Conservation (phyloP, 2,329 filamentous ascomycete species). For the Geosmithia morbida region DNA sequence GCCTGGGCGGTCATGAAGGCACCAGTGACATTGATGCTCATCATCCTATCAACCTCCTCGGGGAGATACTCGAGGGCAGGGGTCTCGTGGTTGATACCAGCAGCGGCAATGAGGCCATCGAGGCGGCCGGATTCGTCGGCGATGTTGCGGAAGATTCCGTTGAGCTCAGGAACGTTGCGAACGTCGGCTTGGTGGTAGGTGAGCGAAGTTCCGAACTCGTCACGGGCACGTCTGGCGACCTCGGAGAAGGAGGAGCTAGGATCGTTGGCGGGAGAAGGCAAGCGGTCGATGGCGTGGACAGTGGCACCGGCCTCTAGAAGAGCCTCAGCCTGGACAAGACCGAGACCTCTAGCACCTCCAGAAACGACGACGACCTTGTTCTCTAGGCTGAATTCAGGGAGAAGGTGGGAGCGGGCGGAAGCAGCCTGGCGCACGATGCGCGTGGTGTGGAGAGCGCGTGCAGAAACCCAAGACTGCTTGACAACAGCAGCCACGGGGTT, state of each 20-base stretch:
- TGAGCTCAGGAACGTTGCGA: slow-evolving; percentile 52
- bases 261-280: slow-evolving; percentile 32
- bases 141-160: slow-evolving; percentile 54
- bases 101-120: slow-evolving; percentile 61
- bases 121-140: slow-evolving; percentile 55
- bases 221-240: slow-evolving; percentile 47
- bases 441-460: neutral
- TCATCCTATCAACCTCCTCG: slow-evolving; percentile 61
- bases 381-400: slow-evolving; percentile 64
- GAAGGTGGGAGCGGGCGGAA: slow-evolving; percentile 9
- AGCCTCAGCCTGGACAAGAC: slow-evolving; percentile 65
- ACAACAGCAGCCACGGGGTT: neutral
- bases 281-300: slow-evolving; percentile 54
- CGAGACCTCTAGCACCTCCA: slow-evolving; percentile 63
- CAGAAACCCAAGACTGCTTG: neutral
- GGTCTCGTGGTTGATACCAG: slow-evolving; percentile 69
- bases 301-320: slow-evolving; percentile 66
- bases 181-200: slow-evolving; percentile 73
- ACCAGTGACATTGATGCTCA: slow-evolving; percentile 79
- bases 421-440: neutral
- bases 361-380: slow-evolving; percentile 65
- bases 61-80: slow-evolving; percentile 69
- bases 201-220: slow-evolving; percentile 51
- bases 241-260: slow-evolving; percentile 43
- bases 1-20: slow-evolving; percentile 77